Base-by-base conservation (phyloP, 139 green algal genomes). In the Deuterostichococcus epilithicus region DNA sequence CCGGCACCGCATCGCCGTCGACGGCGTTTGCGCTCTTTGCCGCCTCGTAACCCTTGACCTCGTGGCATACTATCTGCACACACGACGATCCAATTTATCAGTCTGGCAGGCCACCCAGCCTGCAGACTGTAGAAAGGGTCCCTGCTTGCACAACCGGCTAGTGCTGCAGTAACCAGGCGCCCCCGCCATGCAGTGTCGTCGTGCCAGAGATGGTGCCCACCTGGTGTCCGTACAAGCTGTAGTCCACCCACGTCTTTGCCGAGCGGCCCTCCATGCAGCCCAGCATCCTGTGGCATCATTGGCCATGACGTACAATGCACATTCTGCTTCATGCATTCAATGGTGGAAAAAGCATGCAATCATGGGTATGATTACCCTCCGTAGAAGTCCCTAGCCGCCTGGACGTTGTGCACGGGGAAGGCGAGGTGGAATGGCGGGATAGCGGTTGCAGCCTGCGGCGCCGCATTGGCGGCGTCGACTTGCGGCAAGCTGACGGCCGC, bases 1-100 rank as follows among this genome's bases (percentile, higher is more conserved):
- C 91, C 0, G 93, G 93, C 38, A 97, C 93, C 0, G 92, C 72
- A 75, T 97, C 92, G 0, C 90, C 90, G 59, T 97, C 91, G 13
- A 94, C 90, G 36, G 65, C 42, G 72, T 90, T 91, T 76, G 66
- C 37, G 39, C 5, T 70, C 13, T 78, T 32, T 0, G 74, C 63
- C 0, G 86, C 91, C 37, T 82, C 78, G 83, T 95, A 95, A 28
- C 86, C 88, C 15, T 79, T 60, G 5, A 96, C 86, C 0, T 90
- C 70, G 80, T 96, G 91, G 23, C 80, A 86, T 15, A 96, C 91
- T 23, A 94, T 78, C 74, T 85, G 81, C 26, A 25, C 28, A 20
- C 34, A 30, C 23, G 20, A 28, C 20, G 22, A 5, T 5, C n/a
- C 5, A 28, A 28, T 70, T 71, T 36, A n/a, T 71, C 38, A 34